These are phyloP conservation scores for Galeopsis tetrahit DNA, from an alignment of 257 asterid genomes.

Conservation along the genomic window DNA sequence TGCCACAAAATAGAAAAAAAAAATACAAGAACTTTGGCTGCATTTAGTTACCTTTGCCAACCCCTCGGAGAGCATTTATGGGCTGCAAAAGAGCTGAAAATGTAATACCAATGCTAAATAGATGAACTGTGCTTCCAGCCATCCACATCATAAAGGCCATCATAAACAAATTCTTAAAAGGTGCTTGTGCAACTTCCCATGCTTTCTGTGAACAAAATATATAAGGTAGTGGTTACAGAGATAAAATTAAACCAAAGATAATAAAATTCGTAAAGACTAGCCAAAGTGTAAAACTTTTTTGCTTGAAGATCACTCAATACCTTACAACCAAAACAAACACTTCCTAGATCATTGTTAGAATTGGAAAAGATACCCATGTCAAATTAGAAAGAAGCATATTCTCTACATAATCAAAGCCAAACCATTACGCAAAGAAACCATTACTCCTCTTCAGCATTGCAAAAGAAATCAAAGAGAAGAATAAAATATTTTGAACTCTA, in stretches of 20 bases:
- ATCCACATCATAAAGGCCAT: conserved; percentile 89
- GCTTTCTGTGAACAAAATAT: conserved; percentile 58
- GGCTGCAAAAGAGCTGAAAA: conserved; percentile 83
- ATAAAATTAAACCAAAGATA: background rate
- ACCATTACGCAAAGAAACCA: background rate
- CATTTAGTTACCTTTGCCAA: conserved; percentile 56
- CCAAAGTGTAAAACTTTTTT: background rate
- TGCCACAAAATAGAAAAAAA: background rate
- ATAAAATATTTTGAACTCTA: background rate
- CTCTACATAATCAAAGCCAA: background rate
- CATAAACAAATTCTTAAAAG: conserved; percentile 69
- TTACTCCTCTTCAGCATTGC: background rate
- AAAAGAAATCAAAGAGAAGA: conserved; percentile 11
- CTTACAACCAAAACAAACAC: background rate
- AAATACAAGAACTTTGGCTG: background rate
- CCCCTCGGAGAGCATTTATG: conserved; percentile 72
- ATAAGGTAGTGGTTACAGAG: background rate
- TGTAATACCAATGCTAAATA: conserved; percentile 78
- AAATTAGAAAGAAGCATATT: background rate
- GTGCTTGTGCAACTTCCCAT: conserved; percentile 85
- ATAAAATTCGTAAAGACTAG: background rate
- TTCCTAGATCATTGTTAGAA: background rate
- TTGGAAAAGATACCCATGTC: background rate
- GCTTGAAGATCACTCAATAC: background rate
- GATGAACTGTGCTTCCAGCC: conserved; percentile 83